Percentiles rank a stretch among this genome's conserved stretches.
phyloP scores from a whole-genome alignment of 805 yeast genomes.

The Spathaspora boniae region DNA sequence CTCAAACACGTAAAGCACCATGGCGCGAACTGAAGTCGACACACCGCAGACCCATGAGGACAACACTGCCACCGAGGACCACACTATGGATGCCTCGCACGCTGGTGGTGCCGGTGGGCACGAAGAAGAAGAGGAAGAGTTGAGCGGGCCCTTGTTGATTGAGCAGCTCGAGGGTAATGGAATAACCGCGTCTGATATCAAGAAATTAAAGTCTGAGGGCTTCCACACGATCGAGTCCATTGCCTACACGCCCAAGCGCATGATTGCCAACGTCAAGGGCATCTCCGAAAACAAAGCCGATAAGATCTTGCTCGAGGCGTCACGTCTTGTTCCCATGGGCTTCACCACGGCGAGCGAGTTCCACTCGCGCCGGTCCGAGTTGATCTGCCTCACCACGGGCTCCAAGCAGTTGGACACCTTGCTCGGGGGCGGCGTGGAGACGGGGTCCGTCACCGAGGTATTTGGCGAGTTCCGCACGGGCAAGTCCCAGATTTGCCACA shows the following conservation, averaged over 20 bases:
- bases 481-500: conserved; percentile 94
- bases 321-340: conserved; percentile 88
- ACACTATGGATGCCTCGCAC: too few relatives aligned
- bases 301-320: conserved; percentile 74
- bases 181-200: conserved; percentile 72
- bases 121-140: conserved; percentile 38
- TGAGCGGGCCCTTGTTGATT: conserved; percentile 39
- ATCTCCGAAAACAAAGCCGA: conserved; percentile 96
- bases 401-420: conserved; percentile 90
- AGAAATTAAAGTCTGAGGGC: conserved; percentile 78
- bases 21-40: conserved; percentile 11
- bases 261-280: conserved; percentile 75
- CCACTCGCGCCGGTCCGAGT: conserved; percentile 82
- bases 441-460: conserved; percentile 94
- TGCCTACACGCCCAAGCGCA: conserved; percentile 89
- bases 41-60: too few relatives aligned
- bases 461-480: conserved; percentile 99
- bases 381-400: conserved; percentile 93
- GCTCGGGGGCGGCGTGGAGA: conserved; percentile 94
- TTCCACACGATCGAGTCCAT: conserved; percentile 86
- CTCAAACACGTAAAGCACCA: too few relatives aligned
- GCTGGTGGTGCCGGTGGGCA: conserved; percentile 9
- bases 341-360: conserved; percentile 96
- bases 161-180: conserved; percentile 74
- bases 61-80: too few relatives aligned